Evolutionary conservation across 2,329 filamentous ascomycete species (phyloP).

Genomic region (Pseudodiploospora longispora): DNA sequence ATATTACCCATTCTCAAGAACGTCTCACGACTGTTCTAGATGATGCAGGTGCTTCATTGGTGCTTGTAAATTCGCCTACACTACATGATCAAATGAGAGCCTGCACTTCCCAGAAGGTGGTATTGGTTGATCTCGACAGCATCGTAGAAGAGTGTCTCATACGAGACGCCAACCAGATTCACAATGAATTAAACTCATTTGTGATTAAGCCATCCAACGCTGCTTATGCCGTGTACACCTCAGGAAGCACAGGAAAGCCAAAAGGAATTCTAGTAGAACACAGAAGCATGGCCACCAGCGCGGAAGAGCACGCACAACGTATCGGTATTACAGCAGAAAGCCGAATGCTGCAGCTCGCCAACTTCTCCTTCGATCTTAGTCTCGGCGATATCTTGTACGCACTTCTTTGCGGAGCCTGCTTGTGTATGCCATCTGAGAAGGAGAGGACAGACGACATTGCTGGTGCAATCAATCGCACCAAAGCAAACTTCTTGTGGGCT

Average conservation of each 20-base stretch:
- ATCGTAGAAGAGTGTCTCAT: too few relatives aligned
- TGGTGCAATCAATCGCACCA: not conserved
- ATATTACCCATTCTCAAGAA: not conserved
- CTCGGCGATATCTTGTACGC: not conserved
- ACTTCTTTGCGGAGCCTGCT: not conserved
- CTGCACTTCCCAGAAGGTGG: not conserved
- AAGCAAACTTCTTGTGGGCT: not conserved
- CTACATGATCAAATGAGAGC: not conserved
- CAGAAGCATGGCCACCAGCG: not conserved
- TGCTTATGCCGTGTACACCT: constrained; percentile 1
- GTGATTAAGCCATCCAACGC: not conserved
- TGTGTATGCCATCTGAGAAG: not conserved
- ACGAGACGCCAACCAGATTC: too few relatives aligned
- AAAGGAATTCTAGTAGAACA: constrained; percentile 1
- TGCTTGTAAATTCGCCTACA: too few relatives aligned
- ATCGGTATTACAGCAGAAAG: not conserved
- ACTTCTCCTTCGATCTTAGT: not conserved
- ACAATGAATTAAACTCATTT: too few relatives aligned
- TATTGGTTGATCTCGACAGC: too few relatives aligned
- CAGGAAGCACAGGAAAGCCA: constrained; percentile 1
- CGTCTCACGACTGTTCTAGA: not conserved
- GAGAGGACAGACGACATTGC: not conserved
- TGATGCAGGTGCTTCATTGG: not conserved
- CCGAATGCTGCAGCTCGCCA: not conserved
- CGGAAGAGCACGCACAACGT: not conserved